Percentiles rank a stretch among this genome's conserved stretches.
Conservation (phyloP, 768 basidiomycete genomes). For the Leucogyrophana mollusca region DNA sequence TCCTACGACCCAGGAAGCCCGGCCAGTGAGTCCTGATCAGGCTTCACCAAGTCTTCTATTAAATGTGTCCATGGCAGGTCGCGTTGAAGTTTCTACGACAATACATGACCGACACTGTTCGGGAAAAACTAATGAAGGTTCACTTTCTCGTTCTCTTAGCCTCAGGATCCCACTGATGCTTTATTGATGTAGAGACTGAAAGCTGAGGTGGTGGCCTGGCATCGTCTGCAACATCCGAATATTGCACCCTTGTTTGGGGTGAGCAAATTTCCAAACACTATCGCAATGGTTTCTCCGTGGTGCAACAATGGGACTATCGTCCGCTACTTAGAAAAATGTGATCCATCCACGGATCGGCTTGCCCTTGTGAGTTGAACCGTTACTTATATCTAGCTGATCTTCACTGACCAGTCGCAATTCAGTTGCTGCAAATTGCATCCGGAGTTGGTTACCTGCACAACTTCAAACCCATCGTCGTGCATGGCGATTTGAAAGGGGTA, state of each 20-base stretch:
- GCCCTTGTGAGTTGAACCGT: conserved; percentile 38
- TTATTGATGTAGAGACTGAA: conserved; percentile 45
- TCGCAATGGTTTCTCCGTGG: conserved; percentile 69
- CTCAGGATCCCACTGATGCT: not conserved
- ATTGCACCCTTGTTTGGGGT: conserved; percentile 56
- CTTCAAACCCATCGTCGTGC: conserved; percentile 52
- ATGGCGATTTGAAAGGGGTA: conserved; percentile 65
- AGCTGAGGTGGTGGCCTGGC: conserved; percentile 58
- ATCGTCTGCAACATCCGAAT: conserved; percentile 53
- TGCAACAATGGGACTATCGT: conserved; percentile 57
- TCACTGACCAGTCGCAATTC: too few relatives aligned
- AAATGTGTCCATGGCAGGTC: conserved; percentile 38
- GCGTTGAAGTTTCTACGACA: conserved; percentile 58
- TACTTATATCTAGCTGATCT: not conserved
- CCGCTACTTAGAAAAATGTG: conserved; percentile 43
- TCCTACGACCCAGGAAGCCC: conserved; percentile 32
- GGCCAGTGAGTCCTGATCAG: conserved; percentile 14
- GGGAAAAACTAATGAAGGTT: conserved; percentile 54
- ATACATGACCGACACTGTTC: conserved; percentile 47
- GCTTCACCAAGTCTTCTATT: not conserved
- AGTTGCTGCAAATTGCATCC: conserved; percentile 56
- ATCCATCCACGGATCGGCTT: conserved; percentile 42
- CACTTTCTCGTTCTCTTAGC: not conserved
- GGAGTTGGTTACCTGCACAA: conserved; percentile 59
- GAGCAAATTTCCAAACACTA: conserved; percentile 45